These are phyloP conservation scores for Thermothelomyces thermophilus DNA, from an alignment of 2,329 filamentous ascomycete species.

Conservation along the genomic window DNA sequence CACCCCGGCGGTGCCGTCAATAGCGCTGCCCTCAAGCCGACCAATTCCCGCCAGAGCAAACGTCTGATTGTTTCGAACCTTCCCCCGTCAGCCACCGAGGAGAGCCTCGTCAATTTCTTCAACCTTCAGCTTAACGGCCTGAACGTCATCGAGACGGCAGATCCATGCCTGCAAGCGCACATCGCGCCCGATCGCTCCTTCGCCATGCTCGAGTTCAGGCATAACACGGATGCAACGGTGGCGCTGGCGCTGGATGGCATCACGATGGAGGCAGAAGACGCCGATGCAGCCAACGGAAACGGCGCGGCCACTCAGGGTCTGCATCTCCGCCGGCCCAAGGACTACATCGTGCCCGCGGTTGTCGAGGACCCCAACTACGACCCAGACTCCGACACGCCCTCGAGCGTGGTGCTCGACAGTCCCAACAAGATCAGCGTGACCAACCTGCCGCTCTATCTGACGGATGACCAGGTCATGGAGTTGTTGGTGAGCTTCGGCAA, in stretches of 20 bases:
- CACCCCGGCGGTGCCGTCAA: constrained; percentile 67
- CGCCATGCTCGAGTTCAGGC: constrained; percentile 86
- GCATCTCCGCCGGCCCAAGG: constrained; percentile 80
- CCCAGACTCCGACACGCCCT: constrained; percentile 59
- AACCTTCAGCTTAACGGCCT: constrained; percentile 95
- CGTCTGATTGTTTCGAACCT: constrained; percentile 84
- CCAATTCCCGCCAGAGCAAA: constrained; percentile 89
- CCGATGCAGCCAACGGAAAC: constrained; percentile 46
- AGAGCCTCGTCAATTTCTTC: constrained; percentile 75
- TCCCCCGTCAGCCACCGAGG: constrained; percentile 65
- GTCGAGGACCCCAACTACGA: constrained; percentile 67
- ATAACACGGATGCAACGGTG: constrained; percentile 79
- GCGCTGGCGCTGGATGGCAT: constrained; percentile 87
- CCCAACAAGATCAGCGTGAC: constrained; percentile 92
- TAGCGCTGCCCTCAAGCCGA: constrained; percentile 79
- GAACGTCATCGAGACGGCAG: constrained; percentile 76
- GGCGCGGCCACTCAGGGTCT: constrained; percentile 53
- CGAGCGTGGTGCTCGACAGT: constrained; percentile 78
- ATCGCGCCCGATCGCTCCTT: constrained; percentile 73
- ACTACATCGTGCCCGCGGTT: constrained; percentile 87
- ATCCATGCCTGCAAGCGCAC: constrained; percentile 80
- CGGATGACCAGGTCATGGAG: constrained; percentile 86
- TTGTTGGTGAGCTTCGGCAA: constrained; percentile 86
- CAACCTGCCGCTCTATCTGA: constrained; percentile 81
- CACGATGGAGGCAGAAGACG: constrained; percentile 70